Base-by-base conservation (phyloP, 352 stramenopile species). In the Discostella stelligera region DNA sequence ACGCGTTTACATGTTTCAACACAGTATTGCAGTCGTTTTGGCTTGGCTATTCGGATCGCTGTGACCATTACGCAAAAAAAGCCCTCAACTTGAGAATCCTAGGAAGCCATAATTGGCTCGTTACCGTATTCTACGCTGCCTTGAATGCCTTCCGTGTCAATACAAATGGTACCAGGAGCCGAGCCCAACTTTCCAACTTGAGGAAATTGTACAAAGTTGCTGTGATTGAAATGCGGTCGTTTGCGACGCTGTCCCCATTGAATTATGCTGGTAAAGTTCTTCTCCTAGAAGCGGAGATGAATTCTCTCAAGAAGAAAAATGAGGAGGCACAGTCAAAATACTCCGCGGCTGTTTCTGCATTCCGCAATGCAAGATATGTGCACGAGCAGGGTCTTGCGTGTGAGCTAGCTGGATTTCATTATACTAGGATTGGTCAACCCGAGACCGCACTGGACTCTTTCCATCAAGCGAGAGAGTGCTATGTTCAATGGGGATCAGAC, bases 351-450 rank as follows among this genome's bases (percentile, higher is more conserved):
- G 77, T 82, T 56, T 27, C 56, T 11, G 59, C 58, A 30, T 54
- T 73, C 53, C 6, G 46, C 11, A 54, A 5, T 66, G 76, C 72
- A 2, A 66, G 71, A 46, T 85, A 77, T 61, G 46, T 79, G 41
- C 78, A 85, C 20, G 78, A 85, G 58, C 66, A 85, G 49, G 78
- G 68, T 9, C 64, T 85, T 54, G 71, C 78, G 23, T 81, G 71
- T 56, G 78, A 85, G 53, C 44, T 77, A 10, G 70, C 77, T 20
- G 71, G 60, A 14, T 53, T 66, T 18, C 66, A 84, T 50, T 74
- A 74, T 32, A 72, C 68, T 63, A 41, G 62, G 27, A 67, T 68
- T 4, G 67, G 41, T 32, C 46, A 77, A 10, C 27, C 27, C 32
- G 32, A 39, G n/a, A 75, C 65, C 41, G 53, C 74, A 18, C 25